Evolutionary conservation across 1,284 basidiomycete species (phyloP).

Genomic region (Erythrobasidium hasegawianum): DNA sequence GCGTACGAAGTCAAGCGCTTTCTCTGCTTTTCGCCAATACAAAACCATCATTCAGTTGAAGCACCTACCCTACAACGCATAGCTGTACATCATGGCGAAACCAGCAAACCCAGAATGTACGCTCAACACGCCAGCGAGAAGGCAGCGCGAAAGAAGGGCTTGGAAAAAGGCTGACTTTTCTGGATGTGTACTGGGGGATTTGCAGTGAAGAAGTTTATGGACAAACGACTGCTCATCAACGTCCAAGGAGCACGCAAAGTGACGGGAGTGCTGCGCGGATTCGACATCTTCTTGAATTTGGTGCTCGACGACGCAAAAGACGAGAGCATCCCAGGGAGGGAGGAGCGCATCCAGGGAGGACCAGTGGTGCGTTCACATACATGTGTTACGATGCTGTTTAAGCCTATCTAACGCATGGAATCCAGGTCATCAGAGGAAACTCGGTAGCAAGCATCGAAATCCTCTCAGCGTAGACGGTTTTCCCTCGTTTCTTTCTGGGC

Average conservation of each 20-base stretch:
- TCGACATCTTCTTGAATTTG: constrained; percentile 97
- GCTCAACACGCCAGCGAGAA: background rate
- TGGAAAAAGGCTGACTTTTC: background rate
- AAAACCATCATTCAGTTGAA: too few species aligned
- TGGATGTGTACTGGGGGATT: background rate
- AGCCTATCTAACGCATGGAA: background rate
- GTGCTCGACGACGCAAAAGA: constrained; percentile 94
- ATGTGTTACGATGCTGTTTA: constrained; percentile 1
- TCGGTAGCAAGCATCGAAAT: constrained; percentile 89
- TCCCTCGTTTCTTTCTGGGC: too few species aligned
- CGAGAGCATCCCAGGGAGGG: constrained; percentile 67
- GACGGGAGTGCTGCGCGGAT: constrained; percentile 90
- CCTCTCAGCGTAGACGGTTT: constrained; percentile 46
- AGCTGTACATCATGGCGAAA: constrained; percentile 21
- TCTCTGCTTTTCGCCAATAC: too few species aligned
- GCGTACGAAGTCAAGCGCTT: too few species aligned
- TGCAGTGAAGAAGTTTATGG: constrained; percentile 78
- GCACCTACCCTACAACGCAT: too few species aligned
- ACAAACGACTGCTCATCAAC: constrained; percentile 92
- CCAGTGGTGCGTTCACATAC: constrained; percentile 66
- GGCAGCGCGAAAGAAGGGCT: background rate
- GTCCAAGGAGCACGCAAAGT: constrained; percentile 95
- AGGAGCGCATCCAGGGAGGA: constrained; percentile 83
- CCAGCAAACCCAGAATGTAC: constrained; percentile 34
- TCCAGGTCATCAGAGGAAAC: constrained; percentile 87